phyloP scores from a whole-genome alignment of 352 stramenopile species.

The Phytopythium aichiense region DNA sequence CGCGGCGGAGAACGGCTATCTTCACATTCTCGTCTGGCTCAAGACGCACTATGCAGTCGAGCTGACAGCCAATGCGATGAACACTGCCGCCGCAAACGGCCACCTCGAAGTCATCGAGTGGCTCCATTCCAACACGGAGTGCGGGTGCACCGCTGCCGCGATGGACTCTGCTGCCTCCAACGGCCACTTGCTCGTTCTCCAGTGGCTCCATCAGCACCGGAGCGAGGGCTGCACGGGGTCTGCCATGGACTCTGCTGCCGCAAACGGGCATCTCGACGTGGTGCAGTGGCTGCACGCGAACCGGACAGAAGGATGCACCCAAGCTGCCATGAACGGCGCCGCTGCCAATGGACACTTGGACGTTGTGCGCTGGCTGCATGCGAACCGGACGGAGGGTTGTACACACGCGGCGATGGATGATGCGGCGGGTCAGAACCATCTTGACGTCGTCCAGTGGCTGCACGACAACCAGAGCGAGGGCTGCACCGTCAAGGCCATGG shows the following conservation, averaged over 20 bases:
- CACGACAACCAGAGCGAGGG: constrained; percentile 9
- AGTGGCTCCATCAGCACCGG: constrained; percentile 22
- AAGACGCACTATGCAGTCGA: constrained; percentile 11
- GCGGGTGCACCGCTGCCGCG: constrained; percentile 2
- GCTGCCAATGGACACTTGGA: constrained; percentile 15
- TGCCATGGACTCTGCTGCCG: constrained; percentile 6
- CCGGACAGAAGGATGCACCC: constrained; percentile 14
- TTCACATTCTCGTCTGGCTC: constrained; percentile 19
- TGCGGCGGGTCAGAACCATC: constrained; percentile 11
- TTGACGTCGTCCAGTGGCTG: constrained; percentile 27
- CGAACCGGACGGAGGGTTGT: constrained; percentile 16
- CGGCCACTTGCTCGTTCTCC: constrained; percentile 15
- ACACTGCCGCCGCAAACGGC: constrained; percentile 17
- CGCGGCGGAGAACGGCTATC: constrained; percentile 14
- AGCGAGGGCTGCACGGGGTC: constrained; percentile 12
- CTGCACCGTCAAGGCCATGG: constrained; percentile 28
- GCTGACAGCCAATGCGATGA: constrained; percentile 16
- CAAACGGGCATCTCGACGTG: constrained; percentile 14
- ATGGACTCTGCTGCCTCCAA: constrained; percentile 8
- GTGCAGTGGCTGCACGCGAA: constrained; percentile 18
- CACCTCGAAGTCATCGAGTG: constrained; percentile 20
- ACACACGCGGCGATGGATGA: constrained; percentile 15
- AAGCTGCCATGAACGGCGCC: constrained; percentile 10
- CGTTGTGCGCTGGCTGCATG: constrained; percentile 16
- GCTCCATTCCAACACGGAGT: constrained; percentile 18